These are phyloP conservation scores for Fusarium equiseti DNA, from an alignment of 2,329 filamentous ascomycete genomes.

Conservation along the genomic window DNA sequence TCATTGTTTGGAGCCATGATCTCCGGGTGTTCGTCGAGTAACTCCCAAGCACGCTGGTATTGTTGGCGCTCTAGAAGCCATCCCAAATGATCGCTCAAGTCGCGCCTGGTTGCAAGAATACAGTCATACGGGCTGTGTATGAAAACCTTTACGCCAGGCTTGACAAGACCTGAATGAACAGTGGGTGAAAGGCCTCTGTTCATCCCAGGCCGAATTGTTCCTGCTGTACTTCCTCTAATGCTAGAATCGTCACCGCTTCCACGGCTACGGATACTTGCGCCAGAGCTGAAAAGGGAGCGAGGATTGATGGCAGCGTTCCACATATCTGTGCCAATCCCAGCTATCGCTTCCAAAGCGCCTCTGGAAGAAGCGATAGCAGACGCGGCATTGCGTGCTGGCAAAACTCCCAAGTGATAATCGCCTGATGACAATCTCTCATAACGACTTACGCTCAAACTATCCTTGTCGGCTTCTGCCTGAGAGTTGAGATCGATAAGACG, in stretches of 20 bases:
- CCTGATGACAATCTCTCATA: conserved; percentile 87
- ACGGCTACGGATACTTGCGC: conserved; percentile 77
- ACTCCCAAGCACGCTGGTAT: conserved; percentile 88
- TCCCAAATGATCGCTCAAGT: conserved; percentile 83
- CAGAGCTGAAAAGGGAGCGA: conserved; percentile 86
- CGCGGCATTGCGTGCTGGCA: conserved; percentile 79
- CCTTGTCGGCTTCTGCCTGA: conserved; percentile 88
- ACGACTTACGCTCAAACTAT: conserved; percentile 85
- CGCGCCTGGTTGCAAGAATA: conserved; percentile 89
- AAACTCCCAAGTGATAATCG: conserved; percentile 89
- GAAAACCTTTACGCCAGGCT: conserved; percentile 79
- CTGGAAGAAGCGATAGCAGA: conserved; percentile 73
- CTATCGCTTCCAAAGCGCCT: conserved; percentile 81
- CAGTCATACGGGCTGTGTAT: conserved; percentile 98
- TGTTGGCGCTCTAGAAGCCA: conserved; percentile 88
- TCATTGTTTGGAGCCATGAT: conserved; percentile 62
- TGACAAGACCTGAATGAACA: conserved; percentile 66
- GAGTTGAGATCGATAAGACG: conserved; percentile 90
- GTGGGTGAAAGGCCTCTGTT: conserved; percentile 49
- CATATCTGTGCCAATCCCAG: conserved; percentile 78
- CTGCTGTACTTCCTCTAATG: conserved; percentile 56
- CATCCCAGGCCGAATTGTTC: conserved; percentile 47
- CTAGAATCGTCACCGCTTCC: conserved; percentile 72
- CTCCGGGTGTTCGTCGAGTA: conserved; percentile 90
- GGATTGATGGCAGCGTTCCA: conserved; percentile 94